Conservation (phyloP, 1,284 basidiomycete genomes). For the Phaffia rhodozyma region DNA sequence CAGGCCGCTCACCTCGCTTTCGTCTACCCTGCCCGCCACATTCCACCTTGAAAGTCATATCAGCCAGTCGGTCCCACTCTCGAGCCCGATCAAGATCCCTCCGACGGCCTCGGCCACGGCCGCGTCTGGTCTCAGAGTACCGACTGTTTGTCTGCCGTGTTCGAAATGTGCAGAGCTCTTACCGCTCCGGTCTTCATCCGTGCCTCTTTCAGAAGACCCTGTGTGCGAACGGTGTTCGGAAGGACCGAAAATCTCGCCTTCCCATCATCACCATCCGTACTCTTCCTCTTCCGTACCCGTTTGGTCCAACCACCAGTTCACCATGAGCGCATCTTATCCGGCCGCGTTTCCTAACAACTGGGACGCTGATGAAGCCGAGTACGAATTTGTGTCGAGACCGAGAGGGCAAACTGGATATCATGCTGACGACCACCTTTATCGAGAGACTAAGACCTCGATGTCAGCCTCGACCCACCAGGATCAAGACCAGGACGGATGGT, state of each 20-base stretch:
- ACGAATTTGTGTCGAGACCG: slow-evolving; percentile 5
- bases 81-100: neutral
- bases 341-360: neutral
- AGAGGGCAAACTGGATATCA: neutral
- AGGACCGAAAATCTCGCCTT: neutral
- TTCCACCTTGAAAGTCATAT: neutral
- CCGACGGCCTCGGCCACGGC: neutral
- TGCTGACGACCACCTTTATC: neutral
- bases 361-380: slow-evolving; percentile 16
- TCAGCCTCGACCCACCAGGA: neutral
- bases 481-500: slow-evolving; percentile 7
- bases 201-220: slow-evolving; percentile 14
- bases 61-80: neutral
- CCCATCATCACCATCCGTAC: neutral
- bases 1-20: neutral
- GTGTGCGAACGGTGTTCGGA: slow-evolving; percentile 17
- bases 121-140: neutral
- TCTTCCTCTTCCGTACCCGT: slow-evolving; percentile 14
- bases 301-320: neutral
- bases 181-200: slow-evolving; percentile 9
- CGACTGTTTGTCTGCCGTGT: slow-evolving; percentile 11
- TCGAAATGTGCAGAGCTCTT: slow-evolving; percentile 16
- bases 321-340: neutral
- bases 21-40: slow-evolving; percentile 3
- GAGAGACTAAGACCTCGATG: neutral